phyloP scores from a whole-genome alignment of 1,139 yeast genomes.

The Scheffersomyces insectosa region DNA sequence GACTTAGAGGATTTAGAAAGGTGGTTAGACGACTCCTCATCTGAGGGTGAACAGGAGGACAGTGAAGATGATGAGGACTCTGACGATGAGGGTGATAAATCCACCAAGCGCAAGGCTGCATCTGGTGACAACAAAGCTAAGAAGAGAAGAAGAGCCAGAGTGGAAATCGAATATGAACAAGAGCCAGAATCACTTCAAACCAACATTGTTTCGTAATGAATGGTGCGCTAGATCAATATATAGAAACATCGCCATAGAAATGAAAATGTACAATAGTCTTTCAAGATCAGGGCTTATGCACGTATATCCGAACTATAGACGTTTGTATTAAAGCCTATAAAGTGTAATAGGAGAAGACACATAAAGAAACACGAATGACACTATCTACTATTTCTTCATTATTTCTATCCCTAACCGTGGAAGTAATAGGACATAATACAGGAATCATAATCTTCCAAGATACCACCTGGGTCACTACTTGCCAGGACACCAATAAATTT shows the following conservation, averaged over 20 bases:
- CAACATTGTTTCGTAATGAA: slow-evolving; percentile 26
- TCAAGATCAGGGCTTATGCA: no score
- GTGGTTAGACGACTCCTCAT: slow-evolving; percentile 75
- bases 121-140: slow-evolving; percentile 38
- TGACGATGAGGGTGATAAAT: slow-evolving; percentile 16
- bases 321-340: no score
- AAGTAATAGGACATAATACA: no score
- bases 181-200: slow-evolving; percentile 49
- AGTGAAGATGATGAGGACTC: slow-evolving; percentile 21
- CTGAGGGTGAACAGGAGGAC: slow-evolving; percentile 24
- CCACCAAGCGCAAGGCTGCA: slow-evolving; percentile 42
- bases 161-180: slow-evolving; percentile 83
- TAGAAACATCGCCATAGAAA: background rate
- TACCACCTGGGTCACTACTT: no score
- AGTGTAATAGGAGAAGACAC: no score
- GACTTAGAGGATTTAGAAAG: slow-evolving; percentile 90
- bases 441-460: no score
- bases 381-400: no score
- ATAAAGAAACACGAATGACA: no score
- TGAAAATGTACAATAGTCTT: slow-evolving; percentile 2
- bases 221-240: no score
- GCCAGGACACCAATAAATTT: no score
- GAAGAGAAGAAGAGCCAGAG: slow-evolving; percentile 67
- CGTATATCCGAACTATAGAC: no score
- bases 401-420: no score